phyloP scores from a whole-genome alignment of 1,139 yeast species.

The Kluyveromyces marxianus region DNA sequence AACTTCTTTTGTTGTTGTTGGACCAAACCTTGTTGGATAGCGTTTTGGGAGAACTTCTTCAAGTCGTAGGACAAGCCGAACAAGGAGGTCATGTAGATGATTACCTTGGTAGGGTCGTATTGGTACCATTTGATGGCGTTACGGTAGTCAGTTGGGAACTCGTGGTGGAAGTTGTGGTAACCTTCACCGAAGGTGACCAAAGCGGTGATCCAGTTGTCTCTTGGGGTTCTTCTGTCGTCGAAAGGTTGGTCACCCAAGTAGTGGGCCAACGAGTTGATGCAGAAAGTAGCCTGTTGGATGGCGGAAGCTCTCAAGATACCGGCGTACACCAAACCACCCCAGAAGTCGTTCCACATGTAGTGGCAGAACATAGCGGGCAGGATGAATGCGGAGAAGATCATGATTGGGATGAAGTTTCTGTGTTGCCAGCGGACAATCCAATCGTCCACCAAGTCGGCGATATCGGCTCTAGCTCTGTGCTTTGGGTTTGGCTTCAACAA shows the following conservation, averaged over 20 bases:
- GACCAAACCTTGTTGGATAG: constrained; percentile 89
- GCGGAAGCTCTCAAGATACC: constrained; percentile 76
- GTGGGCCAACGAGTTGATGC: constrained; percentile 97
- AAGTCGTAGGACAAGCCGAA: constrained; percentile 84
- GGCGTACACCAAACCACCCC: constrained; percentile 89
- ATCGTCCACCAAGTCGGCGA: constrained; percentile 82
- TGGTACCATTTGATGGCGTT: constrained; percentile 98
- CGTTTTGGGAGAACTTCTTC: constrained; percentile 89
- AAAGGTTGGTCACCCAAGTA: constrained; percentile 98
- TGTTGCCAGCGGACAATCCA: constrained; percentile 91
- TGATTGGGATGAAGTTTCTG: constrained; percentile 70
- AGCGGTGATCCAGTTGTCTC: constrained; percentile 93
- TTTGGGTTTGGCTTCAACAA: constrained; percentile 87
- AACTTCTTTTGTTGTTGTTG: constrained; percentile 97
- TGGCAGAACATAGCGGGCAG: constrained; percentile 77
- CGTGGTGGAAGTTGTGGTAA: constrained; percentile 98
- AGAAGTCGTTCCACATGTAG: constrained; percentile 75
- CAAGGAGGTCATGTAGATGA: constrained; percentile 64
- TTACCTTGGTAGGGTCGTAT: constrained; percentile 90
- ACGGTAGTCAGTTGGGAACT: constrained; percentile 97
- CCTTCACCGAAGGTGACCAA: constrained; percentile 97
- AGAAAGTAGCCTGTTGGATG: constrained; percentile 97
- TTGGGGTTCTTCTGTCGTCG: constrained; percentile 94
- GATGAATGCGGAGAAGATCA: constrained; percentile 60
- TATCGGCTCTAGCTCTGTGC: constrained; percentile 92